Evolutionary conservation across 768 basidiomycete genomes (phyloP).

Genomic region (Rhizopogon vinicolor): DNA sequence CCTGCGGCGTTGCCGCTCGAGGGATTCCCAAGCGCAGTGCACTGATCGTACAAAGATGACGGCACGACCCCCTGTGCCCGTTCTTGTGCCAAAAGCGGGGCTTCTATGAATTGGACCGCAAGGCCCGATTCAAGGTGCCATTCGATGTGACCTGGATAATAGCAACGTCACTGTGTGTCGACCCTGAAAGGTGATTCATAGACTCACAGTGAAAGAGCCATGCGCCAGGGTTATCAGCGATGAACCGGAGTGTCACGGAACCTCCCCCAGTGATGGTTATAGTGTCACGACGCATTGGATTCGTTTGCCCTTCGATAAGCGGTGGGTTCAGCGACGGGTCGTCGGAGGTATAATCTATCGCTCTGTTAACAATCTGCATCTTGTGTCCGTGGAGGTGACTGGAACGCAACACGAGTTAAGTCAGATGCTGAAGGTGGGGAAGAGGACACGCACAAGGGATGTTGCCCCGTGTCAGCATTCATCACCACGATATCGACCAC

Average conservation of each 20-base stretch:
- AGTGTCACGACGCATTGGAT: slow-evolving; percentile 93
- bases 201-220: slow-evolving; percentile 81
- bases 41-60: slow-evolving; percentile 64
- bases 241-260: slow-evolving; percentile 69
- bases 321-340: slow-evolving; percentile 81
- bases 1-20: slow-evolving; percentile 88
- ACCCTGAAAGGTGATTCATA: neutral
- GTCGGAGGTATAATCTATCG: slow-evolving; percentile 62
- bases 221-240: slow-evolving; percentile 90
- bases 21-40: slow-evolving; percentile 53
- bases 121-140: slow-evolving; percentile 87
- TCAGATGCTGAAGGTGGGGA: neutral
- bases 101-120: slow-evolving; percentile 80
- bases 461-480: slow-evolving; percentile 69
- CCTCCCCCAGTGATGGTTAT: slow-evolving; percentile 65
- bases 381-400: slow-evolving; percentile 93
- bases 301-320: slow-evolving; percentile 68
- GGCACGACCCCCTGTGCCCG: slow-evolving; percentile 44
- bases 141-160: slow-evolving; percentile 64
- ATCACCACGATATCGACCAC: slow-evolving; percentile 75
- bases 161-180: neutral
- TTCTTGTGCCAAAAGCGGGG: slow-evolving; percentile 67
- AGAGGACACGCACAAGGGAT: slow-evolving; percentile 69
- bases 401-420: neutral
- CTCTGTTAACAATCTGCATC: slow-evolving; percentile 74